Base-by-base conservation (phyloP, 768 basidiomycete genomes). In the Calocera cornea region DNA sequence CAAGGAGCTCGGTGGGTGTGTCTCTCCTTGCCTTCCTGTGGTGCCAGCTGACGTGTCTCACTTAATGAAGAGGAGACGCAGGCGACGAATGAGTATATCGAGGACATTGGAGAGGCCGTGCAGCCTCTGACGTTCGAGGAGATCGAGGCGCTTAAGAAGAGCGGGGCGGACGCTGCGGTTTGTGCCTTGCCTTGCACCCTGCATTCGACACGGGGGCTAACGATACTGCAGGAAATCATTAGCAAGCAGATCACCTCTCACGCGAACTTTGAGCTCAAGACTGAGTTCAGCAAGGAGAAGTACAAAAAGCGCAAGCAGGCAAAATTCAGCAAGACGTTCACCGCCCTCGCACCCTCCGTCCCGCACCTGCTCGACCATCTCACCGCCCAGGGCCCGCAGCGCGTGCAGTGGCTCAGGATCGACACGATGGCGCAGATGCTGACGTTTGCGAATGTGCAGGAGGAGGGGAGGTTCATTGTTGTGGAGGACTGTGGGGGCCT, bases 201-300 rank as follows among this genome's bases (percentile, higher is more conserved):
- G 2, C 8, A 33, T 60, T 60, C 49, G 16, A 34, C 36, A 17
- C 49, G 38, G 36, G 1, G 10, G 34, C n/a, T 19, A 65, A 24
- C 19, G 29, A 34, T 1, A 12, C n/a, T 19, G 2, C 78, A 97
- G 88, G 95, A 97, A 73, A 97, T 99, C 65, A 95, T 98, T 74
- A 87, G 90, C 74, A 87, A 82, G 75, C 95, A 98, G 76, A 95
- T 97, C 60, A 92, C 92, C 72, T 85, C 87, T 72, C 95, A 98
- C 73, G 87, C 90, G 34, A 90, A 91, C 72, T 99, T 90, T 75
- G 86, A 87, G 12, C 80, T 98, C 64, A 98, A 98, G 78, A 98
- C 95, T 0, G 97, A 95, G 76, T 98, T 95, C 77, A 94, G 91
- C 77, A 98, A 99, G 77, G 95, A 98, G 73, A 99, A 99, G 75